Evolutionary conservation across 768 basidiomycete species (phyloP).

Genomic region (Lactarius sp.): DNA sequence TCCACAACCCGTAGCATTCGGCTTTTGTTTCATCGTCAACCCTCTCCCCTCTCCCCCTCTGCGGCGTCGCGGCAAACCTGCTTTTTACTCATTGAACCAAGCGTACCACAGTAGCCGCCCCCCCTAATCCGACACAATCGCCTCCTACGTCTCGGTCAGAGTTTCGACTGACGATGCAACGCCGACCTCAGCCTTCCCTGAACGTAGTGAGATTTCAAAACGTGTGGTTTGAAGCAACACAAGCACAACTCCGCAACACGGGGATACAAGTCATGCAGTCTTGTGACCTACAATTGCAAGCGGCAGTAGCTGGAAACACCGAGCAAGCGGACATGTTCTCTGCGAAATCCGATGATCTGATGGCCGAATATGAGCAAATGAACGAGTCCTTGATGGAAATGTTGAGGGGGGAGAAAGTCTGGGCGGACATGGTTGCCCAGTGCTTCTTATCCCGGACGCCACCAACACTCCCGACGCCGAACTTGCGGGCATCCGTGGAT

Average conservation of each 20-base stretch:
- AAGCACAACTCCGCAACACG: background rate
- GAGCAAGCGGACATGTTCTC: background rate
- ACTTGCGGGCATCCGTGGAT: background rate
- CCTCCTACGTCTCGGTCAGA: background rate
- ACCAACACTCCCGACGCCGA: background rate
- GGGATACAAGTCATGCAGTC: background rate
- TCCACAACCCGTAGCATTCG: background rate
- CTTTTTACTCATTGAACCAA: background rate
- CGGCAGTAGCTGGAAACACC: background rate
- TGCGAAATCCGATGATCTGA: background rate
- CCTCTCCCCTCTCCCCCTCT: background rate
- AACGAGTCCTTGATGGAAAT: background rate
- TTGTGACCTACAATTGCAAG: background rate
- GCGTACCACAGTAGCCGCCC: background rate
- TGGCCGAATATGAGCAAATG: background rate
- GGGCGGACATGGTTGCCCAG: background rate
- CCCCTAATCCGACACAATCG: background rate
- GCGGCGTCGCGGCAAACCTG: background rate
- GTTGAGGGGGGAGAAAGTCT: background rate
- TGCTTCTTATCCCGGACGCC: background rate
- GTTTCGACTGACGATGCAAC: background rate
- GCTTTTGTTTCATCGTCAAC: background rate
- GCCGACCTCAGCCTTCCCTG: background rate
- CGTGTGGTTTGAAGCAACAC: background rate
- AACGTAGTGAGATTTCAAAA: background rate